Evolutionary conservation across 495 filamentous ascomycete species (phyloP).

Genomic region (Usnea hakonensis): DNA sequence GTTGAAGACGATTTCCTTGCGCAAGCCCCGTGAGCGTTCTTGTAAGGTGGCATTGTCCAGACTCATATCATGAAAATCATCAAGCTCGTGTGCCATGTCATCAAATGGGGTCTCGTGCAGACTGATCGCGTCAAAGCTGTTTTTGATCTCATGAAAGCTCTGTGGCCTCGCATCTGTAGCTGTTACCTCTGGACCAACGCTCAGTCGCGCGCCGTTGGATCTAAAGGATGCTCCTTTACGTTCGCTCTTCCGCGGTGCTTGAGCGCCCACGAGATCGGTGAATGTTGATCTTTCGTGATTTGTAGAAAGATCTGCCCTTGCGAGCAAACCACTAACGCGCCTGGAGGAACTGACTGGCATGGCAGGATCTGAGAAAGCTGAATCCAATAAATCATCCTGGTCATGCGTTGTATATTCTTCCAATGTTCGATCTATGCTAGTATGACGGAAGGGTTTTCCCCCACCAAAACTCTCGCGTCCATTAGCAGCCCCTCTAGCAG

Average conservation of each 20-base stretch:
- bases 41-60: constrained; percentile 62
- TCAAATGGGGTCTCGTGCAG: constrained; percentile 63
- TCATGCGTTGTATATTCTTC: constrained; percentile 40
- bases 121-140: constrained; percentile 40
- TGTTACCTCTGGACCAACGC: constrained; percentile 46
- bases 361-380: constrained; percentile 62
- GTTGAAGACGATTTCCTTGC: constrained; percentile 63
- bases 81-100: constrained; percentile 63
- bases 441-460: constrained; percentile 34
- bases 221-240: constrained; percentile 68
- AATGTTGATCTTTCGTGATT: constrained; percentile 69
- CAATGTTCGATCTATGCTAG: constrained; percentile 28
- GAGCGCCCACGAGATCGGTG: constrained; percentile 53
- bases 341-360: constrained; percentile 67
- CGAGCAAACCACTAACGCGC: constrained; percentile 84
- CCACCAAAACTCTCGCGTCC: constrained; percentile 52
- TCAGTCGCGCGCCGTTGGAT: constrained; percentile 53
- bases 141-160: constrained; percentile 31
- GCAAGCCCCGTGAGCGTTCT: constrained; percentile 60
- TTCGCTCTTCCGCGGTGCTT: constrained; percentile 40
- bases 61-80: constrained; percentile 55
- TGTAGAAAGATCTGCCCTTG: constrained; percentile 78
- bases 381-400: constrained; percentile 64
- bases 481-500: constrained; percentile 40
- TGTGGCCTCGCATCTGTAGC: constrained; percentile 21